Base-by-base conservation (phyloP, 768 basidiomycete genomes). In the Sistotremastrum niveocremeum region DNA sequence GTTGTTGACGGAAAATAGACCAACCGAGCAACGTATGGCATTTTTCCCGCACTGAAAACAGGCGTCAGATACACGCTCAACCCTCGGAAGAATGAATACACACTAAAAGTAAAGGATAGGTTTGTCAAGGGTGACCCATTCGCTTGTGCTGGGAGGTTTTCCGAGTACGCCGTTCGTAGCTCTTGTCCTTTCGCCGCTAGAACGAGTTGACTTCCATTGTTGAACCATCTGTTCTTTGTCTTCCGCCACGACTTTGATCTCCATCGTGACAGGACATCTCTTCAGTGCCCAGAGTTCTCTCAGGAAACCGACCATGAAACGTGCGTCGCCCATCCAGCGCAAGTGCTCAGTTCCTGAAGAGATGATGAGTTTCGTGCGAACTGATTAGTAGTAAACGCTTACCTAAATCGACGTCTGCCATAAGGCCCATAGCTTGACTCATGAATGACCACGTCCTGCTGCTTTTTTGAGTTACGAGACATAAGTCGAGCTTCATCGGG, bases 351-450 rank as follows among this genome's bases (percentile, higher is more conserved):
- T 93, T 0, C 60, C 59, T 46, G 52, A 35, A 33, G n/a, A 38
- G 1, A 10, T 8, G 8, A 39, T 12, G 32, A 20, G 3, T 43
- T 30, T 34, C 11, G 11, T 3, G 33, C 5, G 28, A 35, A 20
- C 6, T 4, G 5, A 37, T 11, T 5, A 30, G 5, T 34, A 31
- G 6, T 29, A 30, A 10, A 37, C 20, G 37, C 37, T 11, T 30
- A 46, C 82, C 82, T 39, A 85, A 62, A 62, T 90, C 88, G 37
- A 88, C 49, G 51, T 91, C 86, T 3, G 89, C 86, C 77, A 89
- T 83, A 33, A 93, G 67, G 3, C 89, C 89, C 20, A 86, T 57
- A 3, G 80, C 72, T 63, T 89, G 86, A 0, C 83, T 78, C 77
- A 91, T 79, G 67, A 86, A 91, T 9, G 84, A 86, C 55, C 84